Base-by-base conservation (phyloP, 116 monocot species). In the Trichopus zeylanicus region DNA sequence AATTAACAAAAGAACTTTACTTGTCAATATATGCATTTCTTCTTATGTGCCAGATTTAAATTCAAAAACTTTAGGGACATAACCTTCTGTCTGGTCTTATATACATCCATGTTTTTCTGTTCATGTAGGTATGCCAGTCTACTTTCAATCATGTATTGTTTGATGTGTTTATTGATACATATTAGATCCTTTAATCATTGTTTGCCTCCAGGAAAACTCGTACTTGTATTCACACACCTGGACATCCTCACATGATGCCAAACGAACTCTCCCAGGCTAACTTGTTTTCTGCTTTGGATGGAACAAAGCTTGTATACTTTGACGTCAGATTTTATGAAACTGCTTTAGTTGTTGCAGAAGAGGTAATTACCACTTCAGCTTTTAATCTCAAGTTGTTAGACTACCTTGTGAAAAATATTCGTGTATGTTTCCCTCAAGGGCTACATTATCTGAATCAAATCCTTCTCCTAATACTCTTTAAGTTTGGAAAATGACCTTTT, bases 141-240 rank as follows among this genome's bases (percentile, higher is more conserved):
- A 15, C 13, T 42, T n/a, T 3, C 42, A 12, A 10, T 15, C 13
- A 42, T 42, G 5, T 13, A 55, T 16, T 55, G 60, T 8, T 46
- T 21, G 15, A 60, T 60, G 16, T 47, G 27, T 56, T 28, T 15
- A 18, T 38, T 54, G 42, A n/a, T n/a, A n/a, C n/a, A n/a, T n/a
- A n/a, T n/a, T n/a, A n/a, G n/a, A n/a, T n/a, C n/a, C n/a, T n/a
- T n/a, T n/a, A n/a, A n/a, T n/a, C n/a, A n/a, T n/a, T n/a, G n/a
- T n/a, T n/a, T 59, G 24, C 61, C 19, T 70, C 29, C 80, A 93
- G 89, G 73, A 93, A 93, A 73, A 93, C 82, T 67, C 85, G 89
- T 38, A 93, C 93, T 29, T 93, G 93, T 64, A 93, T 93, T 70
- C 82, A 88, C 65, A 89, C 93, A 23, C 82, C 88, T 48, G 93